Base-by-base conservation (phyloP, 2,329 filamentous ascomycete genomes). In the Cladosporium colombiae region DNA sequence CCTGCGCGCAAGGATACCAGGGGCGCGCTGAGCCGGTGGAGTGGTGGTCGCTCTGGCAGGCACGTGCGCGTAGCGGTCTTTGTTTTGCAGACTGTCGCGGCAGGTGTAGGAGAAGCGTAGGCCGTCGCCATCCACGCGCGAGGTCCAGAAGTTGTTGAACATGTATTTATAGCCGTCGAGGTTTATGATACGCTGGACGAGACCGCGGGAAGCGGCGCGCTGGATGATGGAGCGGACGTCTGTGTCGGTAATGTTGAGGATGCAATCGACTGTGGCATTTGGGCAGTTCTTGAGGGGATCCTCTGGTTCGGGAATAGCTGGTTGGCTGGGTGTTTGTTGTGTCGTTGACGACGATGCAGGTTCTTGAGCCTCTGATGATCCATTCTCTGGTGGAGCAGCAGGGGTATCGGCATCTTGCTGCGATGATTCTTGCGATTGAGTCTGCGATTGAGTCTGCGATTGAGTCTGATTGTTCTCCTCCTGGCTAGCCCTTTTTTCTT, bases 1-100 rank as follows among this genome's bases (percentile, higher is more conserved):
- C 65, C 50, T 68, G 37, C 68, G 60, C 56, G 40, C 67, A 67
- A 63, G 71, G 31, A n/a, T 27, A 5, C 27, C 29, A 5, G 11
- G 16, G 71, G 33, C 69, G 0, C 13, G 13, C 18, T 44, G 33
- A 7, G 35, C 58, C 5, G 58, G 66, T 2, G 65, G 67, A 53
- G 72, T 70, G 58, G 74, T 74, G 58, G 70, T 66, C 10, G 71
- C 71, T 21, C 74, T 68, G 16, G 70, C 68, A 60, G 73, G 75
- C 18, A 71, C 74, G 66, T 83, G 82, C 8, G 80, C 81, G 53
- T 80, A 80, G 56, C 81, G 76, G 70, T 82, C 81, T 69, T 83
- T 83, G 71, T 83, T 83, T 71, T 82, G 78, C 72, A 82, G 75
- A 70, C 79, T 81, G 74, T 83, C 81, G 70, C 82, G 81, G 73